Evolutionary conservation across 2,329 filamentous ascomycete genomes (phyloP), one percentile per base, ranked within the genome.

Genomic region (Alternaria triticina): DNA sequence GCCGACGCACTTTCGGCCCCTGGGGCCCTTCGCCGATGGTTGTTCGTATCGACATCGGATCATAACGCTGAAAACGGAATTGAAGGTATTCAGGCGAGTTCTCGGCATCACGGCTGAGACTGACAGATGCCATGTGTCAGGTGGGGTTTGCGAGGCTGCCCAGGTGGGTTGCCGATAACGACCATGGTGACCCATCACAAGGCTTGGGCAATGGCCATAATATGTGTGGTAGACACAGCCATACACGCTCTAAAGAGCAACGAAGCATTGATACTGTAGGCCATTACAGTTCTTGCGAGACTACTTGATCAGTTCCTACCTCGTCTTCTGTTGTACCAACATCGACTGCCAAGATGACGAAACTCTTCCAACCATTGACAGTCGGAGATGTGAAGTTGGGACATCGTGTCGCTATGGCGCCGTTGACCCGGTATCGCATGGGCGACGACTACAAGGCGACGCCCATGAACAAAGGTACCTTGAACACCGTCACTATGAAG

Each of bases 371-470:
- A 36, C 74, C 79, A 3, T 61, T 79, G 28, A 62, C 67, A 15
- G 59, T 81, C n/a, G 79, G 79, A 8, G 61, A 62, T 12, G 46
- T 71, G 2, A 56, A 54, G 8, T 61, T 81, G 6, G 55, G 69
- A 4, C 77, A 81, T 61, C 75, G 76, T 9, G 61, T 80, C 20
- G 75, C 61, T 6, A 74, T 79, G 67, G 75, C 77, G 6, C 77
- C 78, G 4, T 62, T 81, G 25, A 80, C 78, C 10, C 74, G 80
- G n/a, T 78, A 77, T 59, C 76, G 80, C 33, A 78, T 79, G 54
- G 70, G 75, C 45, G 77, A 86, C 54, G 77, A 85, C 55, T 82
- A 84, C 65, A 79, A 82, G 11, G 82, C 83, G 13, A 64, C 62
- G 10, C 57, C 64, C n/a, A 17, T 68, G 57, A 70, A 54, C 20